A percentile compares a stretch with the other conserved stretches of the same genome.
Evolutionary conservation across 495 filamentous ascomycete genomes (phyloP).

Genomic region (Neurospora sp.): DNA sequence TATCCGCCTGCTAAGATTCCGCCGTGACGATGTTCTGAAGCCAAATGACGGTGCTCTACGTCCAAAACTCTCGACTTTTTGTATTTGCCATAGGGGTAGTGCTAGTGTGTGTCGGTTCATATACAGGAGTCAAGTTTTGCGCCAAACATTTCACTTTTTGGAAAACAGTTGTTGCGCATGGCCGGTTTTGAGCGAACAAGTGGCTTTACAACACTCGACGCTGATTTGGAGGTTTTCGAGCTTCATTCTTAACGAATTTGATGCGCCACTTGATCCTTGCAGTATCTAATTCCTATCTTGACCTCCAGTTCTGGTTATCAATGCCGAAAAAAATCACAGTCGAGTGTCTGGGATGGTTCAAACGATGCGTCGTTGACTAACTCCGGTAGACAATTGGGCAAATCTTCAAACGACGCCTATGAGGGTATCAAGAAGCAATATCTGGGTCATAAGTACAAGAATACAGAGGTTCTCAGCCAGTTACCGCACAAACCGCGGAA

Average conservation of each 20-base stretch:
- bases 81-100: too few species aligned
- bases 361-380: not conserved
- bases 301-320: accelerated
- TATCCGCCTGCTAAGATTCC: not conserved
- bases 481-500: not conserved
- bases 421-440: accelerated
- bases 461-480: too few species aligned
- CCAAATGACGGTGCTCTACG: not conserved
- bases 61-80: not conserved
- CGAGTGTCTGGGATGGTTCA: not conserved
- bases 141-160: not conserved
- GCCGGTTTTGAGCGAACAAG: not conserved
- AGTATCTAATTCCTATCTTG: not conserved
- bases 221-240: not conserved
- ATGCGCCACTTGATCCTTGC: not conserved
- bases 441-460: not conserved
- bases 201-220: not conserved
- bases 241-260: accelerated
- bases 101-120: accelerated
- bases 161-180: not conserved
- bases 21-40: not conserved
- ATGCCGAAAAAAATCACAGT: not conserved
- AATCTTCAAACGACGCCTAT: not conserved
- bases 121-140: not conserved
- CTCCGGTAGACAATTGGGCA: not conserved